Percentiles rank a stretch among this genome's conserved stretches.
phyloP scores from a whole-genome alignment of 441 rosid genomes.

The Erodium texanum region DNA sequence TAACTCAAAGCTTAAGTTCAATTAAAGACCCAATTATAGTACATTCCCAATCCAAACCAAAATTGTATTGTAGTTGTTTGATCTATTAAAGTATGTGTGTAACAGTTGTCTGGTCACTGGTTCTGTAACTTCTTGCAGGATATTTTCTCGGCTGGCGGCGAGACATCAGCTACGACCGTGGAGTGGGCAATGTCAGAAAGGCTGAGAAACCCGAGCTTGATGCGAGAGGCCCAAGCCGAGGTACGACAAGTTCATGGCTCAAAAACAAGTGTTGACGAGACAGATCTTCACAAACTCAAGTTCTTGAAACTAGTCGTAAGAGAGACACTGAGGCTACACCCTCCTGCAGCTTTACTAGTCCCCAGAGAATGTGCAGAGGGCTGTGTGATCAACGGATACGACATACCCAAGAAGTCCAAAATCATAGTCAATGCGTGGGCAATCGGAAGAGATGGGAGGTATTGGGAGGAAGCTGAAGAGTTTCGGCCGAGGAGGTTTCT shows the following conservation, averaged over 20 bases:
- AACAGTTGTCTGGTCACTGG: no score
- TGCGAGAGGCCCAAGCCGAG: slow-evolving; percentile 8
- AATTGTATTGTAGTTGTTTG: no score
- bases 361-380: not conserved
- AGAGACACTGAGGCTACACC: slow-evolving; percentile 4
- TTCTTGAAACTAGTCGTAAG: slow-evolving; percentile 1
- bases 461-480: not conserved
- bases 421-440: not conserved
- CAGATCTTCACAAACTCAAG: not conserved
- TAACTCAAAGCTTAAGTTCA: no score
- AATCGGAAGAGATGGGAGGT: not conserved
- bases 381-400: slow-evolving; percentile 1
- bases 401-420: not conserved
- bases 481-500: not conserved
- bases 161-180: not conserved
- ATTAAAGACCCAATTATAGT: no score
- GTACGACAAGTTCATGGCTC: not conserved
- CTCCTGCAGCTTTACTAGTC: not conserved
- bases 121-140: not conserved
- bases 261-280: not conserved
- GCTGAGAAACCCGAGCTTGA: slow-evolving; percentile 2
- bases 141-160: not conserved
- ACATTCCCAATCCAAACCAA: no score
- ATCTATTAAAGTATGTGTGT: no score
- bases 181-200: slow-evolving; percentile 12